Conservation (phyloP, 2,329 filamentous ascomycete genomes). For the Fusarium palustre region DNA sequence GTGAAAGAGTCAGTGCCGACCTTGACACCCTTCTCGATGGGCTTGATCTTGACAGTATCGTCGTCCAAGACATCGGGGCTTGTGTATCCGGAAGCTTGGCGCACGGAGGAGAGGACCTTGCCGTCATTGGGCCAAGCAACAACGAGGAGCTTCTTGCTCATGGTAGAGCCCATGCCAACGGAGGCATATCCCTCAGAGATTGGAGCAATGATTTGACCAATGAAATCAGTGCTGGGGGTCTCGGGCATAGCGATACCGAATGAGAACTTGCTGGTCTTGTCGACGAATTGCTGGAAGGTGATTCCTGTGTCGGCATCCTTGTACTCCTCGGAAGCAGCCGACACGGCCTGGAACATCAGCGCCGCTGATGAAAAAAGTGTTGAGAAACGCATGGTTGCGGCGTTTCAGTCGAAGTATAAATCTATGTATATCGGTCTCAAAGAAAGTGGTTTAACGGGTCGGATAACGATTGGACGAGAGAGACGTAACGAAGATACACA, state of each 20-base stretch:
- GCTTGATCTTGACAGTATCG: constrained; percentile 59
- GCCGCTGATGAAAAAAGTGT: constrained; percentile 36
- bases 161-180: constrained; percentile 66
- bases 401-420: background rate
- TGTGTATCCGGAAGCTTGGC: constrained; percentile 69
- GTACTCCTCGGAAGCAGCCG: constrained; percentile 47
- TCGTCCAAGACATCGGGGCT: constrained; percentile 70
- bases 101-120: constrained; percentile 67
- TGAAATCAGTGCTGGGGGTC: constrained; percentile 66
- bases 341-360: constrained; percentile 29
- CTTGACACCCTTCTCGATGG: constrained; percentile 69
- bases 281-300: constrained; percentile 63
- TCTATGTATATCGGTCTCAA: constrained; percentile 11
- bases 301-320: constrained; percentile 64
- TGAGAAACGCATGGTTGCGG: constrained; percentile 36
- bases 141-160: constrained; percentile 69
- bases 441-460: background rate
- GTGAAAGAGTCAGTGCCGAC: constrained; percentile 70
- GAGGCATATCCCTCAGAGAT: constrained; percentile 64
- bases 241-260: constrained; percentile 67
- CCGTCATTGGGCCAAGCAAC: constrained; percentile 67
- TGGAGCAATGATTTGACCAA: constrained; percentile 65
- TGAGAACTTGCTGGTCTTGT: constrained; percentile 58
- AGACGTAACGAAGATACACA: constrained; percentile 1
- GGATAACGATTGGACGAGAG: constrained; percentile 6